A percentile compares a stretch with the other conserved stretches of the same genome.
These are phyloP conservation scores for Ilex paraguariensis DNA, from an alignment of 305 asterid genomes.

Conservation along the genomic window DNA sequence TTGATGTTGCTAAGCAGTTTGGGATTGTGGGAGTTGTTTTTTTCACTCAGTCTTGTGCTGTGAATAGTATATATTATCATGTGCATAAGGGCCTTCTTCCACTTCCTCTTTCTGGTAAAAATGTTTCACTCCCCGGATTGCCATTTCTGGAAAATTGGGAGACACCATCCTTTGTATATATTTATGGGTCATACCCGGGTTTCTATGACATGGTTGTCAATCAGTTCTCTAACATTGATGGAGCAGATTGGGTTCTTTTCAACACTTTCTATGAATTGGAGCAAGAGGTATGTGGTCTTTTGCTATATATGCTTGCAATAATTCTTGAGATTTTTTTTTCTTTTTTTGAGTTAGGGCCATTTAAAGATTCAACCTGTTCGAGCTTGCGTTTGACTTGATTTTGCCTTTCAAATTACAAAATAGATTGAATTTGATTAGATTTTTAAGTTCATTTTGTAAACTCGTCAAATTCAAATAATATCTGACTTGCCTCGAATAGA, in stretches of 20 bases:
- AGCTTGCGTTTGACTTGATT: too few relatives aligned
- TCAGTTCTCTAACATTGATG: not conserved
- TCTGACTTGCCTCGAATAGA: too few relatives aligned
- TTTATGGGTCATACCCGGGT: not conserved
- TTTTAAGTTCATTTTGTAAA: too few relatives aligned
- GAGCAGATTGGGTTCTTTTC: conserved; percentile 1
- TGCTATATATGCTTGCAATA: too few relatives aligned
- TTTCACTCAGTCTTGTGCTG: conserved; percentile 53
- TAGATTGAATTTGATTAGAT: too few relatives aligned
- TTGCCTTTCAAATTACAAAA: too few relatives aligned
- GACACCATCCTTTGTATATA: conserved; percentile 32
- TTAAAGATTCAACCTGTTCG: too few relatives aligned
- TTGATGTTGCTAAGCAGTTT: conserved; percentile 27
- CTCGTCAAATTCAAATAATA: too few relatives aligned
- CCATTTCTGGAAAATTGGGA: conserved; percentile 31
- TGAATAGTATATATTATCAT: conserved; percentile 32
- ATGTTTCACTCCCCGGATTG: conserved; percentile 31
- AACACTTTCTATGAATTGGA: conserved; percentile 2
- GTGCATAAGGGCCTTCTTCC: conserved; percentile 21
- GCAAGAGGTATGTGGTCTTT: not conserved
- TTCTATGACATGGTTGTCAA: not conserved
- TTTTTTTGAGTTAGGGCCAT: too few relatives aligned
- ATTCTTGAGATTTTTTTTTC: too few relatives aligned
- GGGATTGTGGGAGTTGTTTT: conserved; percentile 31
- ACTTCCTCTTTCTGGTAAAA: conserved; percentile 18